Evolutionary conservation across 352 stramenopile species (phyloP).

Genomic region (Phytophthora colocasiae): DNA sequence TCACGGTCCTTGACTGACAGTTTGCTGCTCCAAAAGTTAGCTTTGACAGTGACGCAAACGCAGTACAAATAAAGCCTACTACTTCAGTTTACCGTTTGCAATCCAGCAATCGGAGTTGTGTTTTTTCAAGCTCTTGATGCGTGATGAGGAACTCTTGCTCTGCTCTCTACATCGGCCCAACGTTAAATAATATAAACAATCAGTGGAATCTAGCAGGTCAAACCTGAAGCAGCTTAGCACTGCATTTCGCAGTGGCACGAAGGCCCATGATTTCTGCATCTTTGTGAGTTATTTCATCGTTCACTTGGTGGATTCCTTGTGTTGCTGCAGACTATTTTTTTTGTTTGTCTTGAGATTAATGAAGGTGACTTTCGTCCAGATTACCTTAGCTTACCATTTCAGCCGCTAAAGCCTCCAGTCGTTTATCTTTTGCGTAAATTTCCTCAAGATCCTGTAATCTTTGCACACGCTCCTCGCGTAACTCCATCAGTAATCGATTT

Average conservation of each 20-base stretch:
- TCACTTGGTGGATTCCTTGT: conserved; percentile 48
- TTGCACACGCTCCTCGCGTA: conserved; percentile 81
- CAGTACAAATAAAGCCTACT: neutral
- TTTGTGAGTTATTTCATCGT: conserved; percentile 75
- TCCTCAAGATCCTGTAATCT: conserved; percentile 80
- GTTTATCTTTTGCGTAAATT: conserved; percentile 84
- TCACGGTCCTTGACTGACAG: conserved; percentile 59
- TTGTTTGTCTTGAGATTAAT: no score
- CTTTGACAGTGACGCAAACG: neutral
- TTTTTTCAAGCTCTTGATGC: conserved; percentile 69
- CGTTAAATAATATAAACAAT: neutral
- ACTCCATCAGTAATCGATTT: conserved; percentile 72
- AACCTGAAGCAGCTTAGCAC: conserved; percentile 78
- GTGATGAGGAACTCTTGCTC: conserved; percentile 78
- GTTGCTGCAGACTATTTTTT: conserved; percentile 33
- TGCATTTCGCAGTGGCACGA: conserved; percentile 67
- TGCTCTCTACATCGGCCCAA: conserved; percentile 45
- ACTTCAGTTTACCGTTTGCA: conserved; percentile 57
- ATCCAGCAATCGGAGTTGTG: conserved; percentile 71
- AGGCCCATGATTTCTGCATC: conserved; percentile 72
- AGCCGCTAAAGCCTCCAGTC: conserved; percentile 58
- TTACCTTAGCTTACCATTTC: conserved; percentile 46
- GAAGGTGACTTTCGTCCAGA: no score
- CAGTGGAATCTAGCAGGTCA: neutral
- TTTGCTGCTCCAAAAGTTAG: conserved; percentile 36